Base-by-base conservation (phyloP, 164 flowering plant genomes). In the Kalanchoe fedtschenkoi region DNA sequence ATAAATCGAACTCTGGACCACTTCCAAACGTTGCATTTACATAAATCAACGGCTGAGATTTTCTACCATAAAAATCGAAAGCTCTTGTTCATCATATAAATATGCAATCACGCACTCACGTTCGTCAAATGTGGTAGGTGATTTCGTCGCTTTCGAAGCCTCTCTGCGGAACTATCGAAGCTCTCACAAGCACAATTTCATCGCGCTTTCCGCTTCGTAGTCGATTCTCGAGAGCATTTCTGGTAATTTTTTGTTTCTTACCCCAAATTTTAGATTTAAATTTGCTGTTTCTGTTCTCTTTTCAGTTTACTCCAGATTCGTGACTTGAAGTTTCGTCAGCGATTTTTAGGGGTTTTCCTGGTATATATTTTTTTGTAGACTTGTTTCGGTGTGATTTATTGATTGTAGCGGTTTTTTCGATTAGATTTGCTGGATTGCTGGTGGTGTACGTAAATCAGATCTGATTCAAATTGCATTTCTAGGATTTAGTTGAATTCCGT, bases 1-100 rank as follows among this genome's bases (percentile, higher is more conserved):
- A n/a, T n/a, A n/a, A n/a, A n/a, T n/a, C n/a, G n/a, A n/a, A n/a
- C n/a, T n/a, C n/a, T n/a, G n/a, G n/a, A n/a, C n/a, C n/a, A n/a
- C n/a, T n/a, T n/a, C n/a, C n/a, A n/a, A n/a, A n/a, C n/a, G n/a
- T n/a, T n/a, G n/a, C n/a, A n/a, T n/a, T n/a, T n/a, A n/a, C n/a
- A n/a, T n/a, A 68, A n/a, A n/a, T n/a, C n/a, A n/a, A 51, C 56
- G 56, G 32, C 17, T 51, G 21, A 22, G 55, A 47, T 47, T 47
- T 16, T 22, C 56, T 51, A 51, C 13, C 56, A 26, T 51, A 4
- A 26, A 7, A 6, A 51, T 51, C 55, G 56, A 51, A 30, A 32
- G 30, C 33, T 51, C 56, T 13, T 24, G 26, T 24, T 1, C 26
- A 5, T 3, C 5, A 0, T n/a, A n/a, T n/a, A n/a, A n/a, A 46